Percentiles rank a stretch among this genome's conserved stretches.
Conservation (phyloP, 176 grass and related monocot genomes). For the Sorghum bicolor region DNA sequence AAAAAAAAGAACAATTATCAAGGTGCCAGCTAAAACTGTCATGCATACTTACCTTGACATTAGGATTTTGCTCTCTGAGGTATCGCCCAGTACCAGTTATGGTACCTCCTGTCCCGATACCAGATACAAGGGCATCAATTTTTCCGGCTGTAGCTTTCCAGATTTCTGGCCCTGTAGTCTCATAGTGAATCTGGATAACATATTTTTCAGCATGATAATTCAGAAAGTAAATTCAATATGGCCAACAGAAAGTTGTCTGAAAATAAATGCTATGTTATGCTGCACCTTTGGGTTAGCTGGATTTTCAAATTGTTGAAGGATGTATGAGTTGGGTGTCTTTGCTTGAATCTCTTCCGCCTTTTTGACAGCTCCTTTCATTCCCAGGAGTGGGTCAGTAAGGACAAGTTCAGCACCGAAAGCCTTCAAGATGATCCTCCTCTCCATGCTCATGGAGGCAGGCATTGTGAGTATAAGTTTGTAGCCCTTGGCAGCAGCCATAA, state of each 20-base stretch:
- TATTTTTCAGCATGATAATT: conserved; percentile 27
- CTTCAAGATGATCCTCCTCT: conserved; percentile 80
- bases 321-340: conserved; percentile 67
- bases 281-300: conserved; percentile 82
- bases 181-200: conserved; percentile 73
- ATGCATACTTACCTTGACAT: conserved; percentile 52
- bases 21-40: neutral
- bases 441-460: conserved; percentile 87
- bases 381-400: conserved; percentile 73
- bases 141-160: conserved; percentile 75
- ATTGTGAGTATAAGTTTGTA: conserved; percentile 81
- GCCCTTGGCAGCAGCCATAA: conserved; percentile 91
- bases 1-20: neutral
- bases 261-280: conserved; percentile 4
- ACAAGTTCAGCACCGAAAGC: conserved; percentile 82
- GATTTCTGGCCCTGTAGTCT: conserved; percentile 94
- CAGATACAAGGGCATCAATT: conserved; percentile 72
- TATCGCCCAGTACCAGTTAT: conserved; percentile 68
- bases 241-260: neutral
- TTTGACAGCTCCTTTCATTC: conserved; percentile 71
- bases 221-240: neutral
- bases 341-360: conserved; percentile 77
- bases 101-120: conserved; percentile 93
- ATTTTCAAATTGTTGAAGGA: conserved; percentile 94
- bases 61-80: conserved; percentile 71